Conservation (phyloP, 179 eudicot species). For the Beta lomatogona region DNA sequence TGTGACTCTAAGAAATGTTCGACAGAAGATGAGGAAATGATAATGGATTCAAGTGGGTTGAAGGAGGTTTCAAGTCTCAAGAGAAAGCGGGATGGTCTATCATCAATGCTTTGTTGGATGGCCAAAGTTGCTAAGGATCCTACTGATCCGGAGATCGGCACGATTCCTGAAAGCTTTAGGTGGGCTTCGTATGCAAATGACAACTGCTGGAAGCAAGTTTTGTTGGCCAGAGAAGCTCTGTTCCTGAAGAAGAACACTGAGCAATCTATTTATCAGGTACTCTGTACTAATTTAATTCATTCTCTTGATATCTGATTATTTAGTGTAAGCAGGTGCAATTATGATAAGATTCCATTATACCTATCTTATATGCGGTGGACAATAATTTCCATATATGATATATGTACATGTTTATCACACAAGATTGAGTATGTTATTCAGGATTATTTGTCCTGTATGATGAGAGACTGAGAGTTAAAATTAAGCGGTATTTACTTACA, state of each 20-base stretch:
- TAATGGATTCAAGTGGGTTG: slow-evolving; percentile 30
- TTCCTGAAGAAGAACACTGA: slow-evolving; percentile 42
- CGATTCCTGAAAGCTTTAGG: slow-evolving; percentile 58
- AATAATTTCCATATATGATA: slow-evolving; percentile 5
- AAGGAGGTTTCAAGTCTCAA: slow-evolving; percentile 36
- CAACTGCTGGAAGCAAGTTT: slow-evolving; percentile 68
- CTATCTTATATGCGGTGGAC: not conserved
- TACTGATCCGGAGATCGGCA: slow-evolving; percentile 50
- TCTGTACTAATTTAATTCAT: not conserved
- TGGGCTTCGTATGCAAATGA: slow-evolving; percentile 65
- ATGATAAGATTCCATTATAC: not conserved
- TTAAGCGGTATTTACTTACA: too few species aligned
- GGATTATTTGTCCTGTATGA: not conserved
- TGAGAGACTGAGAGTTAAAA: too few species aligned
- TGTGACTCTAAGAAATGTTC: slow-evolving; percentile 31
- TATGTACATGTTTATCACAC: slow-evolving; percentile 1
- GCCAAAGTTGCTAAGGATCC: slow-evolving; percentile 68
- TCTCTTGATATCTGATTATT: slow-evolving; percentile 3
- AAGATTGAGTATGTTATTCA: not conserved
- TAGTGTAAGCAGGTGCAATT: not conserved
- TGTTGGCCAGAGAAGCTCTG: slow-evolving; percentile 59
- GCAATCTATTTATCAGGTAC: slow-evolving; percentile 50
- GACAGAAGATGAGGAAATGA: slow-evolving; percentile 23
- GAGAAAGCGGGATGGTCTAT: slow-evolving; percentile 52
- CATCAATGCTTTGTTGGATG: slow-evolving; percentile 61